phyloP scores from a whole-genome alignment of 192 early-diverging fungal species.

The Coemansia sp. region DNA sequence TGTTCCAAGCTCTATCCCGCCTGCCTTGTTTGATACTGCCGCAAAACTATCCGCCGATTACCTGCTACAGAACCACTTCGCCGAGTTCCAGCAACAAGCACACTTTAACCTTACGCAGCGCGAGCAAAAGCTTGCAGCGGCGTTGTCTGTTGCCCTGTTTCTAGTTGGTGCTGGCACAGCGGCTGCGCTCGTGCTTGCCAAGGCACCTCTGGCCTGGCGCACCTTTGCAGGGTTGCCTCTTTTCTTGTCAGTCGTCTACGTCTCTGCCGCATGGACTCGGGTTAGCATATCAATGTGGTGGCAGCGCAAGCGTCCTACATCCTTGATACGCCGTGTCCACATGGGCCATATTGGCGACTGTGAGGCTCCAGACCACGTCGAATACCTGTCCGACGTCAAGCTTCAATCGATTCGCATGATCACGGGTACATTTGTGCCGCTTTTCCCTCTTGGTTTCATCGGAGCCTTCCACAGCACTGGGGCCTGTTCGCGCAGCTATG shows the following conservation, averaged over 20 bases:
- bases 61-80: slow-evolving; percentile 27
- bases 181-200: slow-evolving; percentile 7
- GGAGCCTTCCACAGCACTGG: slow-evolving; percentile 1
- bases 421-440: slow-evolving; percentile 10
- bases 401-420: slow-evolving; percentile 3
- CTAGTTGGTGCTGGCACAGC: slow-evolving; percentile 8
- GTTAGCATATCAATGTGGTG: slow-evolving; percentile 32
- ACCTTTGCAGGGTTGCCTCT: slow-evolving; percentile 18
- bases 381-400: not conserved
- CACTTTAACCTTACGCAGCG: slow-evolving; percentile 31
- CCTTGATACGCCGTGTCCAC: slow-evolving; percentile 1
- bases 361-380: not conserved
- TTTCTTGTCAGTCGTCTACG: not conserved
- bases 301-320: slow-evolving; percentile 23
- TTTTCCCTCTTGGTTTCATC: slow-evolving; percentile 1
- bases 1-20: slow-evolving; percentile 24
- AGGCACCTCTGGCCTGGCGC: slow-evolving; percentile 24
- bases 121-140: slow-evolving; percentile 6
- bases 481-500: not conserved
- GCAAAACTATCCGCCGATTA: slow-evolving; percentile 32
- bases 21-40: slow-evolving; percentile 44
- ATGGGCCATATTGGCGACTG: not conserved
- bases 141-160: slow-evolving; percentile 11
- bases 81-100: slow-evolving; percentile 26
- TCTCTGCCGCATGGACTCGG: slow-evolving; percentile 22